Evolutionary conservation across 2,329 filamentous ascomycete genomes (phyloP), one percentile per base, ranked within the genome.

Genomic region (Sporothrix globosa): DNA sequence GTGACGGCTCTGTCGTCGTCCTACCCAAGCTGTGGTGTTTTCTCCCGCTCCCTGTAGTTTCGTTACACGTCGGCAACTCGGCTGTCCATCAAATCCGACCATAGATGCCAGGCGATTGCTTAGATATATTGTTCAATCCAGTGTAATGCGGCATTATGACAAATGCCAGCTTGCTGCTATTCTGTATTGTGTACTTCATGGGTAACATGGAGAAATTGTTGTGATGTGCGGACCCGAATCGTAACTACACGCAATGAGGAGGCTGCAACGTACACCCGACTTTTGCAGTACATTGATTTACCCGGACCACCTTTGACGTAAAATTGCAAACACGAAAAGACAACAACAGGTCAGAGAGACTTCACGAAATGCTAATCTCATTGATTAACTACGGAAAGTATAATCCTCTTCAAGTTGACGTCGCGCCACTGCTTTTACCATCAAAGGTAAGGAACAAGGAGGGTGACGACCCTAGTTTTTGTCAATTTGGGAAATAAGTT

Each of bases 41-140:
- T 41, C 21, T 27, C 41, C 14, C 13, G 13, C 24, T 21, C 39
- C 67, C 53, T 44, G 24, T 1, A 9, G 67, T 58, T 58, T 68
- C 52, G 67, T 67, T 30, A 39, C 48, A 39, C 48, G n/a, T 53
- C 63, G 63, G 63, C 63, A 67, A 53, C 41, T 21, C 19, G 63
- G 46, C 44, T 24, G n/a, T 24, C 46, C n/a, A 46, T 63, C 39
- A n/a, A 27, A 46, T 46, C 39, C 27, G 53, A 17, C 13, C 53
- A 56, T 56, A 13, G 53, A 56, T 30, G 13, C 52, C 58, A 39
- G 58, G 58, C n/a, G 58, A 39, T 46, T 63, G 34, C 39, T 46
- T 46, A 6, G 11, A 27, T 39, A 27, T 19, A 21, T 10, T 39
- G 11, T 63, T 63, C 58, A 39, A 63, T 63, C 58, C 17, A 39